A percentile compares a stretch with the other conserved stretches of the same genome.
phyloP scores from a whole-genome alignment of 192 early-diverging fungal genomes.

The Coemansia aciculifera region DNA sequence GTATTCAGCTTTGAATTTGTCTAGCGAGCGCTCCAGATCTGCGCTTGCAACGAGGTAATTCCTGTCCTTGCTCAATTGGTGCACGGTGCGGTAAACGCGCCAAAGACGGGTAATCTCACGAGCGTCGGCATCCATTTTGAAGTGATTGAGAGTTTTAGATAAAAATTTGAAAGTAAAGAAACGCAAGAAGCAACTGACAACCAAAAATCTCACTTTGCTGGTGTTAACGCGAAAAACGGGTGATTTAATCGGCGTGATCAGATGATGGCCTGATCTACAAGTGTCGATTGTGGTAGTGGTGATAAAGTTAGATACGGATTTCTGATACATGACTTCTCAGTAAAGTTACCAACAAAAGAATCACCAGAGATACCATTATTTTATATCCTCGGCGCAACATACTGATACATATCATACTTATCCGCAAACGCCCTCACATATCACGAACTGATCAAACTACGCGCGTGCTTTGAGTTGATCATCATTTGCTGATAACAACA shows the following conservation, averaged over 20 bases:
- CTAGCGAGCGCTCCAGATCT: conserved; percentile 83
- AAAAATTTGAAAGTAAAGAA: not conserved
- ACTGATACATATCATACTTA: no score
- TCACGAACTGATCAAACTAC: no score
- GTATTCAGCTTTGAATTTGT: conserved; percentile 71
- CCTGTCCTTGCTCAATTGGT: conserved; percentile 88
- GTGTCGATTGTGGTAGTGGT: no score
- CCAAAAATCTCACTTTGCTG: not conserved
- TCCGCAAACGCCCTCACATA: no score
- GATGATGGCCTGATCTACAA: not conserved
- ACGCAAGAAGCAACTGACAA: not conserved
- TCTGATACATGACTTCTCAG: no score
- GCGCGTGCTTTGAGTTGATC: no score
- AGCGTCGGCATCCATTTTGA: conserved; percentile 36
- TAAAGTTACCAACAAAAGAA: no score
- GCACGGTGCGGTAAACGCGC: conserved; percentile 85
- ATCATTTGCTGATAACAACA: no score
- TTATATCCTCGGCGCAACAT: no score
- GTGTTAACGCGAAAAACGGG: not conserved
- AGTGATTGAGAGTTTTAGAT: not conserved
- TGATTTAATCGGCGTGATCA: not conserved
- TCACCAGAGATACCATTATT: no score
- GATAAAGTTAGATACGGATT: no score
- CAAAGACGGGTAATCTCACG: conserved; percentile 72
- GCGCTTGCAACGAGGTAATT: conserved; percentile 79